Conservation (phyloP, 768 basidiomycete genomes). For the Mycena metata region DNA sequence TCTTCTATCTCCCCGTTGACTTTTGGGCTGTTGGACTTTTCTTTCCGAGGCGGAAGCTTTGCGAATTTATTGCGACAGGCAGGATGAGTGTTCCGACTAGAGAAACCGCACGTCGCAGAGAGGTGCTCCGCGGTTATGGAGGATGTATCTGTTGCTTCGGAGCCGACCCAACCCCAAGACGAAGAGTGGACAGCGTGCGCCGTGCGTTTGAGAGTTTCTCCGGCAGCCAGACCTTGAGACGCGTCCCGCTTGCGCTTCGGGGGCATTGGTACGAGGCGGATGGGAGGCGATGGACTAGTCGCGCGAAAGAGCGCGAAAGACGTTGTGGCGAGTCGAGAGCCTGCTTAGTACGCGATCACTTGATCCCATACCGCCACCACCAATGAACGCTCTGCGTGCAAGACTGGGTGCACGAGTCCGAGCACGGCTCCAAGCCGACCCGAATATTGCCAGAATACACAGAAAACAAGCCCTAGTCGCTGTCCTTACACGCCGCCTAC, state of each 20-base stretch:
- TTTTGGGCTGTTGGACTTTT: constrained; percentile 26
- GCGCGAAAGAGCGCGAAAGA: constrained; percentile 29
- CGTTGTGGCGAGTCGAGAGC: constrained; percentile 24
- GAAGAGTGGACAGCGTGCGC: constrained; percentile 62
- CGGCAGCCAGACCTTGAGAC: constrained; percentile 69
- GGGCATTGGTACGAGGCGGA: constrained; percentile 56
- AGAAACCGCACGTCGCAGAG: constrained; percentile 77
- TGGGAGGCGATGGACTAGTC: constrained; percentile 27
- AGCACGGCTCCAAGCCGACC: constrained; percentile 34
- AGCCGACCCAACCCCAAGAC: constrained; percentile 87
- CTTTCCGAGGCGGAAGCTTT: constrained; percentile 39
- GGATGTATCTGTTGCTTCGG: constrained; percentile 67
- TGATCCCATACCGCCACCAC: constrained; percentile 9
- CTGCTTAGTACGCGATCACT: constrained; percentile 17
- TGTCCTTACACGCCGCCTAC: constrained; percentile 21
- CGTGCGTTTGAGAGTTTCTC: constrained; percentile 73
- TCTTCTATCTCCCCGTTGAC: constrained; percentile 63
- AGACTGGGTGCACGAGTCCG: constrained; percentile 26
- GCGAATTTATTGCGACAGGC: constrained; percentile 73
- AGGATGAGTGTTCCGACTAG: constrained; percentile 60
- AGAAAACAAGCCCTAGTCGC: constrained; percentile 30
- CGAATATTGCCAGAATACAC: constrained; percentile 26
- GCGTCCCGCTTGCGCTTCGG: constrained; percentile 69
- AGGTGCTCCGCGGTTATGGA: constrained; percentile 79
- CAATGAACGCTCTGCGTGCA: constrained; percentile 30